Percentiles rank a stretch among this genome's conserved stretches.
Evolutionary conservation across 371 early-diverging fungal genomes (phyloP).

Genomic region (Apophysomyces trapeziformis): DNA sequence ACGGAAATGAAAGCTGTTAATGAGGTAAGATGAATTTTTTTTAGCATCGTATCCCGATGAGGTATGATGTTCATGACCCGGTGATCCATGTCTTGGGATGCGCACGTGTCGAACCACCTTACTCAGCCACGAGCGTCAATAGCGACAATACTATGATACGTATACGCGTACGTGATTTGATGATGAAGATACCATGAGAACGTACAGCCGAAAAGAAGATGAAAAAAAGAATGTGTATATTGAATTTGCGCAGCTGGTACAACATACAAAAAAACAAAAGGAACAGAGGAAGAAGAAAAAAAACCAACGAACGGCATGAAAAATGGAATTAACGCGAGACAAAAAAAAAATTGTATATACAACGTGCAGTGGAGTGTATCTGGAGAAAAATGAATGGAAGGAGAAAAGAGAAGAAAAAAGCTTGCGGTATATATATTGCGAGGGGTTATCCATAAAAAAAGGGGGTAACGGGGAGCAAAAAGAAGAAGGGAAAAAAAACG

Average conservation of each 20-base stretch:
- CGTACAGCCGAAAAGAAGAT: slow-evolving; percentile 13
- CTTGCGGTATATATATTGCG: slow-evolving; percentile 8
- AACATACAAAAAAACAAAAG: slow-evolving; percentile 13
- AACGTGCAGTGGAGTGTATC: slow-evolving; percentile 63
- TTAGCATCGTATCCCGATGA: slow-evolving; percentile 56
- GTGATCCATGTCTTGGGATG: slow-evolving; percentile 58
- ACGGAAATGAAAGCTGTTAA: neutral
- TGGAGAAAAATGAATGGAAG: neutral
- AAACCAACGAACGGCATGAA: slow-evolving; percentile 13
- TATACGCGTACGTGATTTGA: slow-evolving; percentile 58
- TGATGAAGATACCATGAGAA: slow-evolving; percentile 34
- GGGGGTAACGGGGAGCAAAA: slow-evolving; percentile 3
- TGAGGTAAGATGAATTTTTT: slow-evolving; percentile 14
- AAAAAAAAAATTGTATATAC: slow-evolving; percentile 5
- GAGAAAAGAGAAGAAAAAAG: neutral
- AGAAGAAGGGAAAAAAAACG: neutral
- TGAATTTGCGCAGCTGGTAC: slow-evolving; percentile 1
- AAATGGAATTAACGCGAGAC: slow-evolving; percentile 12
- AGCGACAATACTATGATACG: slow-evolving; percentile 56
- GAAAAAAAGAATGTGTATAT: slow-evolving; percentile 5
- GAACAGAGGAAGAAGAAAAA: slow-evolving; percentile 6
- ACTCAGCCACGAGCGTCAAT: slow-evolving; percentile 50
- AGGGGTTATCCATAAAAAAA: slow-evolving; percentile 5
- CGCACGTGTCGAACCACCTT: slow-evolving; percentile 63
- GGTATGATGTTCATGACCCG: slow-evolving; percentile 38